Evolutionary conservation across 2,329 filamentous ascomycete genomes (phyloP), one percentile per base, ranked within the genome.

Genomic region (Blastomyces gilchristii): DNA sequence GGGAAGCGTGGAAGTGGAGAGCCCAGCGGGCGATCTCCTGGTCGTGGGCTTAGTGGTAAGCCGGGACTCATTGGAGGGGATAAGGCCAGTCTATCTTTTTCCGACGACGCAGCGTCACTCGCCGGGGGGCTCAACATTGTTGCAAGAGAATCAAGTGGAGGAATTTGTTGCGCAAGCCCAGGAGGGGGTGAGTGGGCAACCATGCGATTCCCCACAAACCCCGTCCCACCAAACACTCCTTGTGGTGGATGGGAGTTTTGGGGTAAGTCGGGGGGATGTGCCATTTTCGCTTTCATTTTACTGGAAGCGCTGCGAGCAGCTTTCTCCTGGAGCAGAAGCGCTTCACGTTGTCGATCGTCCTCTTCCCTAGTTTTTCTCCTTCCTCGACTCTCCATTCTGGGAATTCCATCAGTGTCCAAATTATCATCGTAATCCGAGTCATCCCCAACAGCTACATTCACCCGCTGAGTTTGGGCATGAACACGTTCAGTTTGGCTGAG

Each of bases 341-440:
- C 74, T 71, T 93, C 90, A 58, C 92, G 85, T 62, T 90, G 84
- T 62, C 82, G 82, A 68, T 97, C 91, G 70, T 97, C 92, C 65
- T 96, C 90, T 73, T 93, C 91, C 61, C 92, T 84, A 2, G 91
- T 96, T 74, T 88, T 90, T 68, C 90, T 83, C 64, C 91, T 84
- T 9, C 91, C 93, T 65, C 92, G 83, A 61, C 85, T 77, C 59
- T 85, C 77, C 45, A 63, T 52, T 6, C 76, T 73, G 0, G 82
- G 78, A 59, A 87, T 79, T 66, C 88, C 86, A 54, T 87, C 82
- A 3, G 87, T 85, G 65, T 90, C 87, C 14, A 90, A 76, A 45
- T 89, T 82, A 66, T 92, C 88, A 64, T 94, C 90, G 68, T 92
- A 94, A 67, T 96, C 91, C 0, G 90, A 92, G 64, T 90, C 90